Conservation (phyloP, 2,329 filamentous ascomycete genomes). For the Stenocarpella maydis region DNA sequence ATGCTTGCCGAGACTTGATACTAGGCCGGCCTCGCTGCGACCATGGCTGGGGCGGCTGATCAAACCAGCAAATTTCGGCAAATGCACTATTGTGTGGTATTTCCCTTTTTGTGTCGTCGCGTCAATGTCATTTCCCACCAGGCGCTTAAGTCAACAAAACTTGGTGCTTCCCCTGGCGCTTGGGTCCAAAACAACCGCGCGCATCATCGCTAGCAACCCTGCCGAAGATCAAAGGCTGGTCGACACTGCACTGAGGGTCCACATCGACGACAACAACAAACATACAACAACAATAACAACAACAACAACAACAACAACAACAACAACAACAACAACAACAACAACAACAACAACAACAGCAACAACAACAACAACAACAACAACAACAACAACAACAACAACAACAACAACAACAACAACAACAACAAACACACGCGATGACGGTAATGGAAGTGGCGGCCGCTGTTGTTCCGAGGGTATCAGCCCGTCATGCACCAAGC, state of each 20-base stretch:
- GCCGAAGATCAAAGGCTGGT: neutral
- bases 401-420: no score
- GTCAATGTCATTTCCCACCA: neutral
- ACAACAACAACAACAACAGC: no score
- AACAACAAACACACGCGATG: neutral
- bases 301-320: no score
- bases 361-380: no score
- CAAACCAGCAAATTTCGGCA: conserved; percentile 17
- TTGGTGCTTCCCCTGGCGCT: neutral
- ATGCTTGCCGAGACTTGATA: neutral
- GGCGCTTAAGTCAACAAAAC: conserved; percentile 27
- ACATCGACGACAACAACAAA: neutral
- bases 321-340: no score
- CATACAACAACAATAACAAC: neutral
- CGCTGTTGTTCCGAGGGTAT: neutral
- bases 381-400: no score
- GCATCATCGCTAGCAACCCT: conserved; percentile 11
- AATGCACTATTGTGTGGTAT: neutral
- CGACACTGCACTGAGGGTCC: neutral
- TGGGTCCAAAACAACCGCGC: conserved; percentile 28
- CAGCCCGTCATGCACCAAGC: neutral
- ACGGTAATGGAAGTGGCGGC: neutral
- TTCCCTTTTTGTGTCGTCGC: neutral
- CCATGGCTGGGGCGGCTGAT: conserved; percentile 28
- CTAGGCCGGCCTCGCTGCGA: conserved; percentile 13